Conservation (phyloP, 805 yeast genomes). For the Pichia heedii region DNA sequence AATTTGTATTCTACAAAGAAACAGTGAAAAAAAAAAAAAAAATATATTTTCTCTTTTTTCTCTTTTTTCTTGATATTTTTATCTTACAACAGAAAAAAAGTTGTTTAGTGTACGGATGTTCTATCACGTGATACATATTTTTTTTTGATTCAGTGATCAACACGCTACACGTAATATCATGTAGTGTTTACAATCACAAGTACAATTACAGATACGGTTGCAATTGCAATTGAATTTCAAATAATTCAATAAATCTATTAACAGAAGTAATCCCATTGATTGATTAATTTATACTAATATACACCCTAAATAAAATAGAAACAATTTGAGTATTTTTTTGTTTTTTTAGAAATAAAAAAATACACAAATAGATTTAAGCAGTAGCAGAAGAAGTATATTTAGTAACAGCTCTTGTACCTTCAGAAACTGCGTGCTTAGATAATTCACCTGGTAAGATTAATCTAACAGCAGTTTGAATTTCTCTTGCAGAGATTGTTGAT, state of each 20-base stretch:
- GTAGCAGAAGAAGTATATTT: constrained; percentile 71
- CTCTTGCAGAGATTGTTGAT: constrained; percentile 96
- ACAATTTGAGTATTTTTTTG: not conserved
- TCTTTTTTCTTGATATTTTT: no score
- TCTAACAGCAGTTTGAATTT: constrained; percentile 97
- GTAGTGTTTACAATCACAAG: no score
- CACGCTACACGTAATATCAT: no score
- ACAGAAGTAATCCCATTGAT: constrained; percentile 9
- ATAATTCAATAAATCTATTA: not conserved
- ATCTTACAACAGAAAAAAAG: no score
- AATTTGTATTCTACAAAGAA: not conserved
- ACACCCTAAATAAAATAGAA: constrained; percentile 24
- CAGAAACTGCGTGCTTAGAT: constrained; percentile 97
- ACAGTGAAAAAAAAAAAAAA: not conserved
- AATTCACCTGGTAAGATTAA: constrained; percentile 97
- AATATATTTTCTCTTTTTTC: no score
- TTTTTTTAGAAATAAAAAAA: not conserved
- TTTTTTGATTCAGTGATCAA: no score
- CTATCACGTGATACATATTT: no score
- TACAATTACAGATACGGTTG: no score
- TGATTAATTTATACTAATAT: constrained; percentile 22
- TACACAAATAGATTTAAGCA: constrained; percentile 35
- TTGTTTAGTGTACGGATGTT: no score
- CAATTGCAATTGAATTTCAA: no score
- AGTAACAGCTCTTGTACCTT: constrained; percentile 97